Conservation (phyloP, 2,329 filamentous ascomycete species). For the Aspergillus aculeatus region DNA sequence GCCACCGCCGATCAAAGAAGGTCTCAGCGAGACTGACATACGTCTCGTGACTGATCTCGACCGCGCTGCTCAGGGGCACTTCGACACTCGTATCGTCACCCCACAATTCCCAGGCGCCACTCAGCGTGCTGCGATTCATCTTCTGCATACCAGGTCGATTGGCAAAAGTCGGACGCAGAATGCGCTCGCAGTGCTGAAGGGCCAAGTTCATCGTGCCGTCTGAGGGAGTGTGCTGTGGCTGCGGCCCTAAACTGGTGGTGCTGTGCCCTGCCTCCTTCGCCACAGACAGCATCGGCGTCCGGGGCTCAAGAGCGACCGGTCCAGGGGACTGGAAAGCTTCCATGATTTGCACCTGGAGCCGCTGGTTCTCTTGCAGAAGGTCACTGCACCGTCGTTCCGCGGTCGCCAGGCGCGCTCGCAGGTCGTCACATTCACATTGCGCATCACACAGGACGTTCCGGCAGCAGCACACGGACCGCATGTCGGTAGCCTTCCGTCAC, state of each 20-base stretch:
- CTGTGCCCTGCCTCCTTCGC: too few relatives aligned
- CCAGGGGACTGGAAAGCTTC: neutral
- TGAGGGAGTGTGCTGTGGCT: too few relatives aligned
- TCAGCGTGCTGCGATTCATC: conserved; percentile 10
- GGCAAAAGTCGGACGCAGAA: conserved; percentile 6
- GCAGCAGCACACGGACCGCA: neutral
- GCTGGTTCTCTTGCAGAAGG: neutral
- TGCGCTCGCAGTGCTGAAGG: neutral
- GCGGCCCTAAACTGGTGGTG: too few relatives aligned
- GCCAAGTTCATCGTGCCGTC: neutral
- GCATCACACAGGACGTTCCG: neutral
- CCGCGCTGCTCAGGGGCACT: too few relatives aligned
- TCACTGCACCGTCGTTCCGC: conserved; percentile 1
- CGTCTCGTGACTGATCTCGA: neutral
- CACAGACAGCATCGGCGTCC: neutral
- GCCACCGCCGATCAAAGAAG: conserved; percentile 28
- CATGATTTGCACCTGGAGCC: neutral
- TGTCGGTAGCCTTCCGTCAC: too few relatives aligned
- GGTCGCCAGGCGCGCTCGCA: neutral
- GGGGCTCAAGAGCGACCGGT: neutral
- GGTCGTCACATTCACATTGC: conserved; percentile 5
- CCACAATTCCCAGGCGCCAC: conserved; percentile 17
- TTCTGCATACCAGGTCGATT: neutral
- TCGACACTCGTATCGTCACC: conserved; percentile 4
- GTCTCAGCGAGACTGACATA: conserved; percentile 14